Conservation (phyloP, 169 alveolate genomes). For the Perkinsus marinus region DNA sequence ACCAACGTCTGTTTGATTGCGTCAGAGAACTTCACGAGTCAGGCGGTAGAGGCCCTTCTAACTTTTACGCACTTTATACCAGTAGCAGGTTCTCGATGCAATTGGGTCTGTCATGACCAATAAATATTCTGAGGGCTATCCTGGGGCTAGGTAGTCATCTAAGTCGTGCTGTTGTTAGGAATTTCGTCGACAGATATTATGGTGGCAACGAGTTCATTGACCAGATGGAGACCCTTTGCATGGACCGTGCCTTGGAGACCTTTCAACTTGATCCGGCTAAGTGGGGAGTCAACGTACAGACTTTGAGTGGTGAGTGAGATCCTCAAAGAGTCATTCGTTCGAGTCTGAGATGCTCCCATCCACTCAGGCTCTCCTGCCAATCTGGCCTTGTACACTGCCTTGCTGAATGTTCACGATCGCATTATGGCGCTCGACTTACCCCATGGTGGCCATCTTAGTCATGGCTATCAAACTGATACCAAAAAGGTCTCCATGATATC, state of each 20-base stretch:
- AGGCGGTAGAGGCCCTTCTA: neutral
- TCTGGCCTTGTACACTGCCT: constrained; percentile 54
- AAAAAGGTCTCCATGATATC: constrained; percentile 22
- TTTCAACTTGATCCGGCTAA: constrained; percentile 71
- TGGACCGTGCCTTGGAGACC: constrained; percentile 81
- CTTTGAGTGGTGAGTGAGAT: constrained; percentile 61
- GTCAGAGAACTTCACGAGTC: constrained; percentile 44
- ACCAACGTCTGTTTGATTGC: constrained; percentile 58
- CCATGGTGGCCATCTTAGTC: constrained; percentile 72
- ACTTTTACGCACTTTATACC: neutral
- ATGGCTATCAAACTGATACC: constrained; percentile 44
- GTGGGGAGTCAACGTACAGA: constrained; percentile 96
- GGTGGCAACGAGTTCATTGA: constrained; percentile 78
- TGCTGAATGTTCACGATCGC: constrained; percentile 52
- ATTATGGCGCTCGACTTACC: constrained; percentile 65
- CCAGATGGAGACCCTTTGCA: constrained; percentile 65
- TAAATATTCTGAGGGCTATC: constrained; percentile 91
- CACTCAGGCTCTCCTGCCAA: constrained; percentile 58
- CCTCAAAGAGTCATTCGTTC: neutral
- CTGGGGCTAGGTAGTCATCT: constrained; percentile 66
- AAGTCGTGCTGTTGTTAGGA: neutral
- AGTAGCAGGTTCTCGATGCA: constrained; percentile 75
- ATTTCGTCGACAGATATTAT: constrained; percentile 28
- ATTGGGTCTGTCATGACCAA: constrained; percentile 73
- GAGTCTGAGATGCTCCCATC: neutral